Percentiles rank a stretch among this genome's conserved stretches.
Conservation (phyloP, 306 rosid species). For the Ochetophila trinervis region DNA sequence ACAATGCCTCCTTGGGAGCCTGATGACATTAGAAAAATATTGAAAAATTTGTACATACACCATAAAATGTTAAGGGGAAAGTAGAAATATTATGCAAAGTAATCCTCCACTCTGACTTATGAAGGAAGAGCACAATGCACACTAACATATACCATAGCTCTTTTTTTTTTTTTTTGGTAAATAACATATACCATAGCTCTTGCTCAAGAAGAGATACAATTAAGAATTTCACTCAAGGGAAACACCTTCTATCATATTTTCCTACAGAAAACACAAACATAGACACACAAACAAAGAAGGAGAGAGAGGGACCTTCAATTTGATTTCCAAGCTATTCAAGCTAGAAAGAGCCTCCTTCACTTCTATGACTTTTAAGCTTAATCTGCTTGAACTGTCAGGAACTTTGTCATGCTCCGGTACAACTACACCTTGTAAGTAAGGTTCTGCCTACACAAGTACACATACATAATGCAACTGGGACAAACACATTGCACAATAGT, state of each 20-base stretch:
- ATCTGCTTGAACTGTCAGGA: constrained; percentile 20
- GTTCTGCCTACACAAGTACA: constrained; percentile 40
- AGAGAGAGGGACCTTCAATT: constrained; percentile 35
- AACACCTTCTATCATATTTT: no score
- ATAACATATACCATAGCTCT: no score
- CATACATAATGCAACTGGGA: not conserved
- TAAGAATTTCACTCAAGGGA: no score
- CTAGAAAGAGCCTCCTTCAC: constrained; percentile 38
- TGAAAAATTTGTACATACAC: not conserved
- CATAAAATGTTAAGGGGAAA: no score
- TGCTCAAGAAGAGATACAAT: no score
- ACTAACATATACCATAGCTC: no score
- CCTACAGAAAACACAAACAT: not conserved
- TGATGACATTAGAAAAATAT: not conserved
- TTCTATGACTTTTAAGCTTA: constrained; percentile 32
- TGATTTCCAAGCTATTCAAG: constrained; percentile 49
- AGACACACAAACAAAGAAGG: constrained; percentile 8
- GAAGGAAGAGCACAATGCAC: no score
- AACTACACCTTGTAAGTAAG: constrained; percentile 39
- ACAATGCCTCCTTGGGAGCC: constrained; percentile 46
- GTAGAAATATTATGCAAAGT: no score
- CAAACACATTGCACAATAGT: not conserved
- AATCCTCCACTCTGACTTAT: no score
- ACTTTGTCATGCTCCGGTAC: constrained; percentile 29
- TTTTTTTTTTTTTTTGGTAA: no score